Base-by-base conservation (phyloP, 2,329 filamentous ascomycete species). In the Aspergillus sp. region DNA sequence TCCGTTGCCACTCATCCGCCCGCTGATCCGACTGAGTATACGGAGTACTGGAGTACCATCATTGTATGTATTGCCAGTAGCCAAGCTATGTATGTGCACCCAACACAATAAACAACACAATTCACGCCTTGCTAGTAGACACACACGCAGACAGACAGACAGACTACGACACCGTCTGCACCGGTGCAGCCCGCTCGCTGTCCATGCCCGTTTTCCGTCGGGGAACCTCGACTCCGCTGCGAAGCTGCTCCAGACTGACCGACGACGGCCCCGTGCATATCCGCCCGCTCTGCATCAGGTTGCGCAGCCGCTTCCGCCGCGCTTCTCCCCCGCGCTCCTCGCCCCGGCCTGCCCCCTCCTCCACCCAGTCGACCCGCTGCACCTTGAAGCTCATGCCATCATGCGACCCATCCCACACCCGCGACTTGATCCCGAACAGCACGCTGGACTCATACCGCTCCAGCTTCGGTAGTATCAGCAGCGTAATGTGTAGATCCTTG, bases 381-480 rank as follows among this genome's bases (percentile, higher is more conserved):
- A 98, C 75, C 71, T 82, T 86, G 60, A 84, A 96, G 55, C 86
- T 94, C 57, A 94, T 74, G 2, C 88, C 88, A 46, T 93, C 86
- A 51, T 95, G 86, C 10, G 68, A 69, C 15, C 71, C 74, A 5
- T 77, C 81, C 69, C 86, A 95, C 38, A 81, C 76, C 16, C 86
- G 77, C 43, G 84, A 93, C 45, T 78, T 79, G 35, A 98, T 74
- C 3, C 89, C 89, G 49, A 82, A 86, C 26, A 85, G 74, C 1
- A 81, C 81, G 0, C 77, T 81, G 4, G 78, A 75, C 1, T 75
- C 68, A 53, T 96, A 98, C 39, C 76, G 77, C 41, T 85, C 72
- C 3, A 98, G 66, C 1, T 75, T 70, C 0, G 89, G 91, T 1
- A 96, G 69, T 8, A 98, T 78, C 8, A 95, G 65, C 0, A 96